Base-by-base conservation (phyloP, 164 flowering plant species). In the Stephania yunnanensis region DNA sequence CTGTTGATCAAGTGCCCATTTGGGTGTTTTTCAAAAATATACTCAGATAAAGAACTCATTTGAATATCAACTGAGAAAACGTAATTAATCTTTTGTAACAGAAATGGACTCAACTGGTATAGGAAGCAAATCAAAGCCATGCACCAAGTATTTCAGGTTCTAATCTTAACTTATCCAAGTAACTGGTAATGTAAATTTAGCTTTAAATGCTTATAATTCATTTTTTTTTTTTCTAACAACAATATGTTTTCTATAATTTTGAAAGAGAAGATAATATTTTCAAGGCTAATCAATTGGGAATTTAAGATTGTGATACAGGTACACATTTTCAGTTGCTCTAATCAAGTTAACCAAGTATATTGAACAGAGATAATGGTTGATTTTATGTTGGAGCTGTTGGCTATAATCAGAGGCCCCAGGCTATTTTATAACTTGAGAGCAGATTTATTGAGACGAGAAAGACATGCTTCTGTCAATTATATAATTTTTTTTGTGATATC, bases 61-160 rank as follows among this genome's bases (percentile, higher is more conserved):
- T n/a, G 70, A 72, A 80, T 48, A 68, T 65, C 66, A 81, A 81
- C 81, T 81, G 84, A 83, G 74, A 48, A 48, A 71, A 83, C 79
- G 80, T 80, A 88, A 88, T 86, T 87, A 91, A 95, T 90, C 85
- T 89, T 87, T 78, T 93, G 91, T 72, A 87, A 93, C 98, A 95
- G 98, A 93, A 89, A 82, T 55, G 95, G 97, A 95, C 82, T 84
- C 91, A 87, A 81, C 95, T 89, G 95, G 95, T 93, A 83, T 92
- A 90, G 98, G 98, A 91, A 93, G 97, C 97, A 95, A 95, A 95
- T 91, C 97, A 84, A 90, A 80, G 82, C 82, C 82, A 76, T 80
- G 82, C 73, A 80, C 79, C 76, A 91, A 91, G 87, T 91, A 88
- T 87, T 91, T 84, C 95, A 91, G 95, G 95, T 91, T 90, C 77